Evolutionary conservation across 2,329 filamentous ascomycete genomes (phyloP), one percentile per base, ranked within the genome.

Genomic region (Colletotrichum trifolii): DNA sequence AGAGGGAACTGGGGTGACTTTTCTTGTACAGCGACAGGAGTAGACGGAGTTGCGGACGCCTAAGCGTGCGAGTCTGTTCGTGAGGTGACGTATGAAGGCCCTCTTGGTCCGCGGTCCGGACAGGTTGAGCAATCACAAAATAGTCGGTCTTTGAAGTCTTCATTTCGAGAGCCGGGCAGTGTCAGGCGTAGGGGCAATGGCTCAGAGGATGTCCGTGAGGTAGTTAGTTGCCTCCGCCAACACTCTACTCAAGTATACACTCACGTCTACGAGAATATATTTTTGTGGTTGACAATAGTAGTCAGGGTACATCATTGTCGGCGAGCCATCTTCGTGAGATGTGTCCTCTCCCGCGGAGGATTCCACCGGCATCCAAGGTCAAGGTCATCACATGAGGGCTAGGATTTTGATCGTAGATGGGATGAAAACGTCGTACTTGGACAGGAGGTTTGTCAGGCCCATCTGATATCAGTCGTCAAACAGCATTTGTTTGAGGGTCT

Each of bases 11-110:
- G 46, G 53, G 40, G 52, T 17, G 9, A 47, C 38, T 6, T 56
- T 60, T 65, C 40, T 63, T 66, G 63, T 66, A 63, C 58, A 53
- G 35, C 45, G 12, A 38, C 59, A 42, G 34, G 15, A 43, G 40
- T 17, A 33, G 33, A 36, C 34, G 40, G n/a, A 33, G 35, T 15
- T 42, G 40, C 10, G 35, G 40, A 40, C 36, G 17, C 46, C 34
- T 54, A 8, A 15, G 15, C 39, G 25, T 38, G 38, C 15, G 46
- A 33, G 52, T 47, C 52, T 52, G 47, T 40, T 47, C 33, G 46
- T 42, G 40, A 53, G 63, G 52, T 55, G 46, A 52, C 36, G 50
- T 40, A 52, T 38, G 47, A 36, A 15, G 35, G 25, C 15, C 36
- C 57, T 47, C 17, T 48, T 39, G 49, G 35, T 25, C 25, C 25